phyloP scores from a whole-genome alignment of 148 eudicot genomes.

The Nepenthes mirabilis region DNA sequence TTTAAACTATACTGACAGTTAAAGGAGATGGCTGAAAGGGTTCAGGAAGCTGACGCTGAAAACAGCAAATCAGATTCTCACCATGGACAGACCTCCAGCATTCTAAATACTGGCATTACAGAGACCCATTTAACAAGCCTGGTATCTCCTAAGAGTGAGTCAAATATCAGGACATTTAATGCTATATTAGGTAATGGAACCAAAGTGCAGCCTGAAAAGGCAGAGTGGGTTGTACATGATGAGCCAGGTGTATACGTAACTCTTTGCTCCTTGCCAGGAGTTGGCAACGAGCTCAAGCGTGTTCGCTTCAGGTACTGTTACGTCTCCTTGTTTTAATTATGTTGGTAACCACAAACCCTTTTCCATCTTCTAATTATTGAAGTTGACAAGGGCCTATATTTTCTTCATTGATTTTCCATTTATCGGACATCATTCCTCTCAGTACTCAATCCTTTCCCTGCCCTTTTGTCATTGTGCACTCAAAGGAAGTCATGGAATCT shows the following conservation, averaged over 20 bases:
- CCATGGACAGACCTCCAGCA: slow-evolving; percentile 15
- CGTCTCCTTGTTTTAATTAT: not conserved
- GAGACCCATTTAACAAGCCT: slow-evolving; percentile 28
- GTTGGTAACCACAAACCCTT: not conserved
- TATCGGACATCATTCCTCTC: too few species aligned
- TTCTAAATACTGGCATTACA: slow-evolving; percentile 12
- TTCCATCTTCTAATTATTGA: too few species aligned
- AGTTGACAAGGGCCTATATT: too few species aligned
- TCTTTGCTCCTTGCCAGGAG: slow-evolving; percentile 63
- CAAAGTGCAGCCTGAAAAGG: slow-evolving; percentile 38
- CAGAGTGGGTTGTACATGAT: slow-evolving; percentile 66
- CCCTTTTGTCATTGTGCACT: too few species aligned
- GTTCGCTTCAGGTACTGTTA: slow-evolving; percentile 87
- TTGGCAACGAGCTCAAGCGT: slow-evolving; percentile 69
- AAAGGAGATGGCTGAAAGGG: slow-evolving; percentile 55
- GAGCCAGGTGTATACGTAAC: slow-evolving; percentile 87
- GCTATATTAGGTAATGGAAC: slow-evolving; percentile 31
- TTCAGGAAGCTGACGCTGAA: slow-evolving; percentile 22
- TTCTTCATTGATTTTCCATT: too few species aligned
- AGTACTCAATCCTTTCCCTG: too few species aligned
- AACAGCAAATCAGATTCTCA: slow-evolving; percentile 22
- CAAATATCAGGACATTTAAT: slow-evolving; percentile 23
- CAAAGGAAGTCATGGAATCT: too few species aligned
- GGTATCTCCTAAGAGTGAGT: slow-evolving; percentile 36
- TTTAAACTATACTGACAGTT: slow-evolving; percentile 31